Evolutionary conservation across 2,329 filamentous ascomycete genomes (phyloP), one percentile per base, ranked within the genome.

Genomic region (Fusarium graminum): DNA sequence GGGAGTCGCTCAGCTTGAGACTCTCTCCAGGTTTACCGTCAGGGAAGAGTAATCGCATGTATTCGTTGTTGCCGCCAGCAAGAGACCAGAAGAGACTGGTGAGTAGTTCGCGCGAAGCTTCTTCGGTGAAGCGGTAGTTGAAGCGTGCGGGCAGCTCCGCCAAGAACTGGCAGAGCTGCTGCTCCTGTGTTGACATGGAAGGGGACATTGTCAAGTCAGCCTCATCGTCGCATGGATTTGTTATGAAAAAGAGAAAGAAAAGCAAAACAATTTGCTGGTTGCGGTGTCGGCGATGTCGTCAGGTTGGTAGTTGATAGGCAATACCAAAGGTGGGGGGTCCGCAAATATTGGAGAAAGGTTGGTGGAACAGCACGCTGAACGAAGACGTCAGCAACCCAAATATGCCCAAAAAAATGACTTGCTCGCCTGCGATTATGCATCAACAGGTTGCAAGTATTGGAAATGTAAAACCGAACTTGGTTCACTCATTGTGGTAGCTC

Each of bases 61-160:
- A 90, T 65, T 94, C 89, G 58, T 86, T 81, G 62, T 88, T 88
- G 65, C 92, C 88, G 62, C 88, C 90, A 30, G 92, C 92, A 71
- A 99, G 87, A 52, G 92, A 96, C 81, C 88, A 91, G 80, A 98
- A 99, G 53, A 99, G 90, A 57, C 88, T 88, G 74, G 88, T 84
- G 55, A 96, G 81, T 30, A 99, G 88, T 65, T 92, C 87, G 61
- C 86, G 85, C 65, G 87, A 85, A 52, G 94, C 93, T 44, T 87
- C 81, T 52, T 89, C 83, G 40, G 85, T 89, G 80, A 94, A 99
- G 64, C 91, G 90, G 80, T 92, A 92, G 67, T 86, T 83, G 82
- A 92, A 89, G 68, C 86, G 83, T 69, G 83, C 83, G 55, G 95
- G 94, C 74, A 96, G 87, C 74, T 90, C 87, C 76, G 91, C 88